These are phyloP conservation scores for Setomelanomma holmii DNA, from an alignment of 2,329 filamentous ascomycete genomes.

Conservation along the genomic window DNA sequence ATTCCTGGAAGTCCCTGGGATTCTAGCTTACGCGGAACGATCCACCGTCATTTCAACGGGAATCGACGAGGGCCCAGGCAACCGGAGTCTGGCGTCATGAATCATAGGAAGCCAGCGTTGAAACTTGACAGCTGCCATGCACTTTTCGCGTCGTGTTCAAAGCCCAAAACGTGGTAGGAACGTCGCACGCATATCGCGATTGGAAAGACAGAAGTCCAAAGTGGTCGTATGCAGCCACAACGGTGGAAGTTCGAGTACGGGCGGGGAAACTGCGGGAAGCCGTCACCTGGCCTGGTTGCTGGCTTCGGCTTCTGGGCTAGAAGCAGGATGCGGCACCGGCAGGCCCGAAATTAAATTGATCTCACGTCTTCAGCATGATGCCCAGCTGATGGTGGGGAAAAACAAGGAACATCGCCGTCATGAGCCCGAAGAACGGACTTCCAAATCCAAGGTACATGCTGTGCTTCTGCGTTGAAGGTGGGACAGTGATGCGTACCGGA, in stretches of 20 bases:
- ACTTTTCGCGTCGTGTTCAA: not conserved
- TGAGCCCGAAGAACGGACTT: not conserved
- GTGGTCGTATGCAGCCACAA: not conserved
- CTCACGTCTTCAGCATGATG: constrained; percentile 2
- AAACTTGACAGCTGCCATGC: constrained; percentile 6
- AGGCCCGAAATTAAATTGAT: constrained; percentile 15
- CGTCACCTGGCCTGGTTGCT: not conserved
- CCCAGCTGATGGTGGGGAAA: constrained; percentile 3
- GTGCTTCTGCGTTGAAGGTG: not conserved
- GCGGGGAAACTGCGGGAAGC: constrained; percentile 12
- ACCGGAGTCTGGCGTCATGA: not conserved
- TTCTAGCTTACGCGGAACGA: constrained; percentile 15
- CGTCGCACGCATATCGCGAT: not conserved
- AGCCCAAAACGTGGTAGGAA: constrained; percentile 4
- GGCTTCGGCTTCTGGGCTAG: constrained; percentile 3
- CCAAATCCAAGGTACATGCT: not conserved
- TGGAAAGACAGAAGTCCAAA: not conserved
- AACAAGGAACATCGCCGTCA: constrained; percentile 5
- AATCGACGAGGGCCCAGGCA: not conserved
- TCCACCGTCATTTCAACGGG: constrained; percentile 8
- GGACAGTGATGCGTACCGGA: constrained; percentile 3
- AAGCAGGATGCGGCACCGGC: not conserved
- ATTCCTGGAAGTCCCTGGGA: constrained; percentile 11
- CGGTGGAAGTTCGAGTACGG: not conserved
- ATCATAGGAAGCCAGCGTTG: not conserved